Percentiles rank a stretch among this genome's conserved stretches.
Conservation (phyloP, 2,329 filamentous ascomycete species). For the Ascochyta lentis region DNA sequence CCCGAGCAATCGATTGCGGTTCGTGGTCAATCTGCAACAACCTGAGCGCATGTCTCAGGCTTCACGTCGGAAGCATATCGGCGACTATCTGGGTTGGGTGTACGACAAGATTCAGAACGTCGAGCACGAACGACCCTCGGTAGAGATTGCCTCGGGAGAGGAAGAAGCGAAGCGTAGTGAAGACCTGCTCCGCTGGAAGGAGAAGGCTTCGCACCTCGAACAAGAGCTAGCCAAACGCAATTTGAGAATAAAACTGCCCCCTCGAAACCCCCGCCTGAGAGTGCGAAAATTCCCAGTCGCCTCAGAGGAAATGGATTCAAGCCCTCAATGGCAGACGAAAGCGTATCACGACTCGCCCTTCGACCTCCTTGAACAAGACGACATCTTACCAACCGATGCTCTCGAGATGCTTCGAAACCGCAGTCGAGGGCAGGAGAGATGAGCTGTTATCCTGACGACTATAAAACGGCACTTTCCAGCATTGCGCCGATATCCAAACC, state of each 20-base stretch:
- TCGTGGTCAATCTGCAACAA: background rate
- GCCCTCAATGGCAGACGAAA: background rate
- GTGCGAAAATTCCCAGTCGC: too few relatives aligned
- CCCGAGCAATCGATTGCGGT: background rate
- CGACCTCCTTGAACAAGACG: background rate
- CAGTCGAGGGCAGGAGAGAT: background rate
- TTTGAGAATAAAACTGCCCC: background rate
- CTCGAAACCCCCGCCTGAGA: too few relatives aligned
- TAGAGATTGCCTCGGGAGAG: background rate
- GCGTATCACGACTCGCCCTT: background rate
- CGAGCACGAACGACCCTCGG: too few relatives aligned
- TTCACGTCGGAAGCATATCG: too few relatives aligned
- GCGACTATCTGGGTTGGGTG: too few relatives aligned
- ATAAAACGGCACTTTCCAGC: too few relatives aligned
- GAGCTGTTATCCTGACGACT: background rate
- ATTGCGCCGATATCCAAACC: too few relatives aligned
- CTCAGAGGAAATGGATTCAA: too few relatives aligned
- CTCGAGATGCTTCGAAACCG: background rate
- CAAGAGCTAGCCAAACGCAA: background rate
- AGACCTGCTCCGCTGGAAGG: background rate
- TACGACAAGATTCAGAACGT: background rate
- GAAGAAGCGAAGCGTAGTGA: background rate
- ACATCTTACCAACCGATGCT: background rate
- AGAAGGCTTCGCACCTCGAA: background rate
- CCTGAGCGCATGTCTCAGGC: too few relatives aligned